These are phyloP conservation scores for Taiozyma onychis DNA, from an alignment of 1,139 yeast species.

Conservation along the genomic window DNA sequence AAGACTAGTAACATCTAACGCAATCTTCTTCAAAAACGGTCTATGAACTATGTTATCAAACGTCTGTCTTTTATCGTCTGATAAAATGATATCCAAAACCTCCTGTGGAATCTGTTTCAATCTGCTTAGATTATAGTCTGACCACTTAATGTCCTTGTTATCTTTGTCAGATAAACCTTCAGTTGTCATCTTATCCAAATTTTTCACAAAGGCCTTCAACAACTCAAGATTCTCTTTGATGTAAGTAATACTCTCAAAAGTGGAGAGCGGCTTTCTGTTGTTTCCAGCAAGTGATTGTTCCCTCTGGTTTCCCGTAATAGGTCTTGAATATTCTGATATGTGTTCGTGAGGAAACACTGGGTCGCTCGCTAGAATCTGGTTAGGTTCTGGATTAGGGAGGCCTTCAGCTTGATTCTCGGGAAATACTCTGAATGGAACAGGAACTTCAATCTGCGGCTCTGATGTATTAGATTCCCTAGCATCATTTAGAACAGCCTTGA, in stretches of 20 bases:
- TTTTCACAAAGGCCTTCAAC: background rate
- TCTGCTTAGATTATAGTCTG: slow-evolving; percentile 8
- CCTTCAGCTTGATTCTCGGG: background rate
- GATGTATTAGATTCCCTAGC: background rate
- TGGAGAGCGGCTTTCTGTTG: background rate
- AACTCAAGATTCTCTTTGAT: background rate
- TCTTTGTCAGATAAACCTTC: slow-evolving; percentile 15
- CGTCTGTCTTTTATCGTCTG: slow-evolving; percentile 13
- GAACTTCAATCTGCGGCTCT: background rate
- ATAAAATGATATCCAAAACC: slow-evolving; percentile 12
- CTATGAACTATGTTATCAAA: slow-evolving; percentile 13
- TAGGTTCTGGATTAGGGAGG: no score
- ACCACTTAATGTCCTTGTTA: slow-evolving; percentile 7
- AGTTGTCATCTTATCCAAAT: background rate
- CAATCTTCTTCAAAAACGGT: slow-evolving; percentile 13
- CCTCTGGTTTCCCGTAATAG: background rate
- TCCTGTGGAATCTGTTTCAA: slow-evolving; percentile 16
- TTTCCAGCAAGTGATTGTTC: background rate
- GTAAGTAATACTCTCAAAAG: background rate
- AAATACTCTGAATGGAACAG: background rate
- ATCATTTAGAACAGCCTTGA: slow-evolving; percentile 2
- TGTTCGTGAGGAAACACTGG: background rate
- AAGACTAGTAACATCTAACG: slow-evolving; percentile 11
- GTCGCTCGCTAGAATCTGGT: background rate
- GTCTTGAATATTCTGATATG: background rate